phyloP scores from a whole-genome alignment of 495 filamentous ascomycete genomes.

The Hyaloscypha variabilis region DNA sequence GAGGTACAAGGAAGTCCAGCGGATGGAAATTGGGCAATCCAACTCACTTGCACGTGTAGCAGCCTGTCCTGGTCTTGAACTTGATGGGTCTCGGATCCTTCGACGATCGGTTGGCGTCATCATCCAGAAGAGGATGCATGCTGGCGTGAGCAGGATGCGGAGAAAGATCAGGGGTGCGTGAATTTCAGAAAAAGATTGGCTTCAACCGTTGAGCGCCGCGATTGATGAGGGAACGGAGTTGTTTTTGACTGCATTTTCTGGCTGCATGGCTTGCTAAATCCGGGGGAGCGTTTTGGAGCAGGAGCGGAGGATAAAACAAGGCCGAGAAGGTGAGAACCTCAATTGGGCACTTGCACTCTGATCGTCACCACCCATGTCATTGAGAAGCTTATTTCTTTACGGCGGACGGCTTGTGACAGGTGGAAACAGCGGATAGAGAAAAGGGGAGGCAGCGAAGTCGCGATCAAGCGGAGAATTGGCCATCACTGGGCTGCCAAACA shows the following conservation, averaged over 20 bases:
- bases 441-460: background rate
- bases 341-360: background rate
- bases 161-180: background rate
- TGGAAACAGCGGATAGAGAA: background rate
- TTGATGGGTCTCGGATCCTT: background rate
- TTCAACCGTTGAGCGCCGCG: background rate
- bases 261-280: background rate
- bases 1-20: too few relatives aligned
- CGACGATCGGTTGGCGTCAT: background rate
- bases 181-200: background rate
- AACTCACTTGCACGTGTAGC: conserved; percentile 35
- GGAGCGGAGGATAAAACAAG: background rate
- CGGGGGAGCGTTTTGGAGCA: background rate
- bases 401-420: background rate
- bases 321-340: background rate
- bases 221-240: background rate
- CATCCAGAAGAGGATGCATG: background rate
- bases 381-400: background rate
- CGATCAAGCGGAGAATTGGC: too few relatives aligned
- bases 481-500: too few relatives aligned
- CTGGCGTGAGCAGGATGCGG: background rate
- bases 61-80: conserved; percentile 34
- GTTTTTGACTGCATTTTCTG: background rate
- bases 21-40: background rate
- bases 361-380: background rate